Conservation (phyloP, 345 rosid genomes). For the Salix arbutifolia region DNA sequence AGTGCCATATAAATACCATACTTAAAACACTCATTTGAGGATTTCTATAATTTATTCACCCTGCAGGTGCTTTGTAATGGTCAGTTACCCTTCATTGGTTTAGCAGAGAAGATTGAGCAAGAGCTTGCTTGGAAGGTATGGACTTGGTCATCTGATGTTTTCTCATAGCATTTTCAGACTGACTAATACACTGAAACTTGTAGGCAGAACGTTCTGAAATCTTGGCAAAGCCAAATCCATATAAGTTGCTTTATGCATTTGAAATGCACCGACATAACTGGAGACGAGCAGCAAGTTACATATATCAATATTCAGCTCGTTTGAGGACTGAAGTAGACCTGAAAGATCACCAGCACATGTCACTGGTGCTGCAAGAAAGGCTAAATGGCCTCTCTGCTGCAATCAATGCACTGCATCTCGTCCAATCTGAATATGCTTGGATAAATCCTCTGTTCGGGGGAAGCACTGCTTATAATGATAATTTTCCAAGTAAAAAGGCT, state of each 20-base stretch:
- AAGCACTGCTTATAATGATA: constrained; percentile 30
- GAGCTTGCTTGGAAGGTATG: constrained; percentile 97
- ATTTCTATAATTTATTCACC: constrained; percentile 10
- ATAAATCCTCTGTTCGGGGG: constrained; percentile 58
- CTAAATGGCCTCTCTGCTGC: constrained; percentile 87
- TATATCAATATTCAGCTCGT: constrained; percentile 70
- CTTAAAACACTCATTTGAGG: background rate
- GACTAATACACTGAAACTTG: constrained; percentile 22
- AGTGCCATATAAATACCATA: background rate
- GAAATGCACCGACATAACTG: constrained; percentile 91
- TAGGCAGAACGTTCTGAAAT: constrained; percentile 85
- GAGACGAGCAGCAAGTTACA: constrained; percentile 86
- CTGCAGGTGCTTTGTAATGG: constrained; percentile 77
- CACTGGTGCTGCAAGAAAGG: constrained; percentile 69
- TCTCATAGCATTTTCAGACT: constrained; percentile 7
- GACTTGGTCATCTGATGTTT: constrained; percentile 1
- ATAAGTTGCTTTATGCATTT: constrained; percentile 90
- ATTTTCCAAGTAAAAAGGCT: constrained; percentile 72
- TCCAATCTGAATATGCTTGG: constrained; percentile 82
- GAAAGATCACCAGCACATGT: constrained; percentile 53
- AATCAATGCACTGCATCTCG: constrained; percentile 81
- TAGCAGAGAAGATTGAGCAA: constrained; percentile 79
- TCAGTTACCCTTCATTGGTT: constrained; percentile 80
- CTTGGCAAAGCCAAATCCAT: constrained; percentile 67
- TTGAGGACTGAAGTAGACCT: constrained; percentile 56